Conservation (phyloP, 2,329 filamentous ascomycete species). For the Fusarium nygamai region DNA sequence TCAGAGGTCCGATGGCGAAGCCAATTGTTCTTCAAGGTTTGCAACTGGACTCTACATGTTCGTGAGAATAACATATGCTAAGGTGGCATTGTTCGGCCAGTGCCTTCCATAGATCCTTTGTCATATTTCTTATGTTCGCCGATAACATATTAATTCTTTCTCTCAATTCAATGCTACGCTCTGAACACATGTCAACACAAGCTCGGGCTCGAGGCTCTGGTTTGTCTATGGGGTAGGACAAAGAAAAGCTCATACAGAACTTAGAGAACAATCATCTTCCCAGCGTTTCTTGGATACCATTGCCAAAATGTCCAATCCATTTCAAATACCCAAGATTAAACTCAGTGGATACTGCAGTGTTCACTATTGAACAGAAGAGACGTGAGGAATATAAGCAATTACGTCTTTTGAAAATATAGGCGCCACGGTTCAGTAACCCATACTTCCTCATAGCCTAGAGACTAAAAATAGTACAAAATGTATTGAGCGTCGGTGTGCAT, state of each 20-base stretch:
- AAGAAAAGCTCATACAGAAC: background rate
- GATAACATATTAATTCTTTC: rapidly evolving
- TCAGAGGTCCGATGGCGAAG: rapidly evolving
- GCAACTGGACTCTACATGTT: background rate
- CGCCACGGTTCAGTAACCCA: rapidly evolving
- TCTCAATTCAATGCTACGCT: rapidly evolving
- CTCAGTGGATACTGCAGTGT: rapidly evolving
- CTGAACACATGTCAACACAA: rapidly evolving
- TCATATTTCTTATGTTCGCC: background rate
- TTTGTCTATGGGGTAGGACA: rapidly evolving
- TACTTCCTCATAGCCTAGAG: background rate
- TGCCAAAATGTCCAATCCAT: rapidly evolving
- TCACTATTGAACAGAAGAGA: too few relatives aligned
- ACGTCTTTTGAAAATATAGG: background rate
- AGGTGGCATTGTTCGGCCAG: background rate
- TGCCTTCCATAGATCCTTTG: background rate
- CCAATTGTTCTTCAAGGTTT: background rate
- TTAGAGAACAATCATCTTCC: background rate
- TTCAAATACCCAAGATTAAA: rapidly evolving
- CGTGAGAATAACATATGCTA: rapidly evolving
- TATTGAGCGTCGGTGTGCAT: rapidly evolving
- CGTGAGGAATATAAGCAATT: rapidly evolving
- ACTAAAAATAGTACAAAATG: rapidly evolving
- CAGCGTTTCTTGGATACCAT: rapidly evolving
- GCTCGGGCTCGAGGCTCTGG: rapidly evolving